These are phyloP conservation scores for Triticum urartu DNA, from an alignment of 176 grass and related monocot species.

Conservation along the genomic window DNA sequence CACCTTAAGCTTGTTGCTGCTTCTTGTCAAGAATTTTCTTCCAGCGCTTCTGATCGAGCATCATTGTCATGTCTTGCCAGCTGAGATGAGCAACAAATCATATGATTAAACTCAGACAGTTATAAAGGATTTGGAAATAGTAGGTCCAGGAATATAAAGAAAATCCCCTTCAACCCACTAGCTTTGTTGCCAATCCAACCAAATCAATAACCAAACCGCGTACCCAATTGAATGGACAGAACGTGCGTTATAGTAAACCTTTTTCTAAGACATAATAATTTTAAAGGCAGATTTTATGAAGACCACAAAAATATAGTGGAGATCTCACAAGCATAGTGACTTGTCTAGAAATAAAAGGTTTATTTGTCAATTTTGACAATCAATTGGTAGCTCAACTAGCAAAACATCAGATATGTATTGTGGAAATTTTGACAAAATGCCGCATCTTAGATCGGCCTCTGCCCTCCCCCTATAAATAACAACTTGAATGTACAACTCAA, in stretches of 20 bases:
- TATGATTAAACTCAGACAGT: not conserved
- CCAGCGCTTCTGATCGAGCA: conserved; percentile 50
- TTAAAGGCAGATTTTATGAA: not conserved
- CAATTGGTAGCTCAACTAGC: not conserved
- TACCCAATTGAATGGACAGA: not conserved
- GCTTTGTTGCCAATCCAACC: not conserved
- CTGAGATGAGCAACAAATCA: conserved; percentile 18
- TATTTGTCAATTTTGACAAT: not conserved
- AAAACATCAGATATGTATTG: not conserved
- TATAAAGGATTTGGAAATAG: not conserved
- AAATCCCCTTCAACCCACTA: not conserved
- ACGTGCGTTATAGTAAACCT: not conserved
- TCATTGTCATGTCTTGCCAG: conserved; percentile 49
- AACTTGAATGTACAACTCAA: not conserved
- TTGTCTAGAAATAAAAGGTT: not conserved
- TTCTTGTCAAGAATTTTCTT: conserved; percentile 54
- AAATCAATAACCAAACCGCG: not conserved
- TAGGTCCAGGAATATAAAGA: not conserved
- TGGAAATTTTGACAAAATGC: not conserved
- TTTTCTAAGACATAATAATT: not conserved
- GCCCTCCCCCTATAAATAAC: not conserved
- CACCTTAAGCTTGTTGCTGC: conserved; percentile 46
- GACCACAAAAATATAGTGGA: not conserved
- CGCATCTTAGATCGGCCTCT: not conserved
- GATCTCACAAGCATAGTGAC: not conserved